Percentiles rank a stretch among this genome's conserved stretches.
These are phyloP conservation scores for Tuber melanosporum DNA, from an alignment of 495 filamentous ascomycete species.

Conservation along the genomic window DNA sequence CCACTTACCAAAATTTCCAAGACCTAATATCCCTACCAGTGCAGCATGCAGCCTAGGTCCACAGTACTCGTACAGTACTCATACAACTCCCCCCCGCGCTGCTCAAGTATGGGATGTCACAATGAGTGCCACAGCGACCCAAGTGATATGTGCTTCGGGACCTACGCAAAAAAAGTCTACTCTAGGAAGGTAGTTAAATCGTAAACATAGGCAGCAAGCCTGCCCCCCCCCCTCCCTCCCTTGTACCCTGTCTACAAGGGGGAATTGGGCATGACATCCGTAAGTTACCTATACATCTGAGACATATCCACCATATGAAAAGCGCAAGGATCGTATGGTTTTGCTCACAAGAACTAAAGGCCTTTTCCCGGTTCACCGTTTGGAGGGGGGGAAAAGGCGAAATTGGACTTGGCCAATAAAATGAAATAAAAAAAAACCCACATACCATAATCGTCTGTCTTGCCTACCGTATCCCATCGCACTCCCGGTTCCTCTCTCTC, in stretches of 20 bases:
- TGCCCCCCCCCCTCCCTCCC: neutral
- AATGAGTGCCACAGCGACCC: neutral
- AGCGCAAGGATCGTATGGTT: neutral
- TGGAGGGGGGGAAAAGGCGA: neutral
- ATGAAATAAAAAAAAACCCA: neutral
- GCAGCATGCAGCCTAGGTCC: neutral
- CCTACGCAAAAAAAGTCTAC: neutral
- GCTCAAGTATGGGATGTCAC: neutral
- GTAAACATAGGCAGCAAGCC: neutral
- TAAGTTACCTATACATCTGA: neutral
- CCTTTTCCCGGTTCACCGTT: neutral
- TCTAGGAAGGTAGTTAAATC: neutral
- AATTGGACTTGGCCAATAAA: neutral
- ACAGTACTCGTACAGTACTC: neutral
- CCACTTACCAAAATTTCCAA: neutral
- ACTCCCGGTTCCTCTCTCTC: too few relatives aligned
- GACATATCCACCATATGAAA: neutral
- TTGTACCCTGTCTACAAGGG: neutral
- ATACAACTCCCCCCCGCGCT: neutral
- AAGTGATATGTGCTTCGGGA: neutral
- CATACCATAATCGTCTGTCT: neutral
- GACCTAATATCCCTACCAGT: neutral
- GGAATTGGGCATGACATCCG: neutral
- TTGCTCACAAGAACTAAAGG: neutral
- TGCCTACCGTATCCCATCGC: neutral